Conservation (phyloP, 768 basidiomycete genomes). For the Mycena belliarum region DNA sequence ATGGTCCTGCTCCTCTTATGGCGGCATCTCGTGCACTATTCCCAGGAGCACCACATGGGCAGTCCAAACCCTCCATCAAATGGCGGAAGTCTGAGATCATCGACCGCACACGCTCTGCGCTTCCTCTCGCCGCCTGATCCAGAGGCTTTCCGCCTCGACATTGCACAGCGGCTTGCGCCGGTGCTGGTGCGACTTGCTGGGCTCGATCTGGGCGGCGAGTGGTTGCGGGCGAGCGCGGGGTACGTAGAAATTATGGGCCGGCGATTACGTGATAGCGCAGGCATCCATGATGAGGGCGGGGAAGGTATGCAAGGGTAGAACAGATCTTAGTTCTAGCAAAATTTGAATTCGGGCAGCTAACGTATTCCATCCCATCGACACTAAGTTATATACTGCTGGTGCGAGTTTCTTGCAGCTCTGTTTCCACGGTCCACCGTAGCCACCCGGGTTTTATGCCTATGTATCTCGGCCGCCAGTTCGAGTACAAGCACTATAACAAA, state of each 20-base stretch:
- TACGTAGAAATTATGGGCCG: constrained; percentile 80
- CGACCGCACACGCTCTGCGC: constrained; percentile 51
- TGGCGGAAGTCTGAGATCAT: constrained; percentile 43
- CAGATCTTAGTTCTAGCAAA: too few species aligned
- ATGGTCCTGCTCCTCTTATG: constrained; percentile 79
- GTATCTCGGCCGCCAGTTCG: too few species aligned
- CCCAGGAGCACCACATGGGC: constrained; percentile 38
- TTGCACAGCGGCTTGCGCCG: constrained; percentile 54
- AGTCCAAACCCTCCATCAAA: constrained; percentile 22
- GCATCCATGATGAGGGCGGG: constrained; percentile 44
- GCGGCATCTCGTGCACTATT: constrained; percentile 76
- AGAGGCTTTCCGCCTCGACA: constrained; percentile 59
- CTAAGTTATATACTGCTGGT: too few species aligned
- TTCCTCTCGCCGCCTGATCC: constrained; percentile 58
- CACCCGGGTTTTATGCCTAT: too few species aligned
- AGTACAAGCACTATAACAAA: too few species aligned
- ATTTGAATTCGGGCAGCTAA: too few species aligned
- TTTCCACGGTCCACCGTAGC: too few species aligned
- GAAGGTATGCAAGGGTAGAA: constrained; percentile 4
- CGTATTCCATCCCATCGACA: too few species aligned
- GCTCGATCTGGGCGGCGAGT: constrained; percentile 52
- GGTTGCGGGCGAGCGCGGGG: constrained; percentile 58
- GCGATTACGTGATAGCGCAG: constrained; percentile 64
- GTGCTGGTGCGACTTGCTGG: constrained; percentile 53
- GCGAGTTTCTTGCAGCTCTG: too few species aligned